Base-by-base conservation (phyloP, 257 asterid genomes). In the Nyctanthes arbortristis region DNA sequence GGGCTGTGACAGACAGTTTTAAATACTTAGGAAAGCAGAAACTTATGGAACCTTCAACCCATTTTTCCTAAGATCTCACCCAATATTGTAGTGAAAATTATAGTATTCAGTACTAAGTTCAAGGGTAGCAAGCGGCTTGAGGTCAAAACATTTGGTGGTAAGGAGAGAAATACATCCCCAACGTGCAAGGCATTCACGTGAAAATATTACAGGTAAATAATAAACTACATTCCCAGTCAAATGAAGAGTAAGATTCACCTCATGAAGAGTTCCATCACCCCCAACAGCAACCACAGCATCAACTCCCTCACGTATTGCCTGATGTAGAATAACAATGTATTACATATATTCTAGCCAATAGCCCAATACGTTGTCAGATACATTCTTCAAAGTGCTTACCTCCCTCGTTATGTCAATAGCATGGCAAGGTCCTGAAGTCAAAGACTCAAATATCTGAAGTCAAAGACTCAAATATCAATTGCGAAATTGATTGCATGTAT, bases 201-300 rank as follows among this genome's bases (percentile, higher is more conserved):
- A 20, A 7, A 22, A 24, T 36, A 52, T 22, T 63, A 65, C 40
- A 52, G 32, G 62, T 20, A 28, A 65, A 9, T 31, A 37, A 4
- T 36, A 61, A 20, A 73, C 20, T 28, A 32, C 4, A 59, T 47
- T 72, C 29, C 28, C 20, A 30, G 66, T 14, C 8, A 31, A 65
- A 71, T 58, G 63, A 57, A 34, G 37, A 63, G 29, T 31, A 65
- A 33, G 68, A 30, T 54, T 43, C 73, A 92, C 98, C 96, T 89
- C 98, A 16, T 92, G 98, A 75, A 92, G 96, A 71, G 98, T 92
- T 70, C 98, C 96, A 76, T 92, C 98, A 22, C 98, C 98, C 40
- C 98, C 98, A 73, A 92, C 98, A 18, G 98, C 96, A 76, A 92
- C 73, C 71, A 92, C 96, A 40, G 96, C 98, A 78, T 89, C 89